Evolutionary conservation across 2,329 filamentous ascomycete species (phyloP), one percentile per base, ranked within the genome.

Genomic region (Aspergillus sp.): DNA sequence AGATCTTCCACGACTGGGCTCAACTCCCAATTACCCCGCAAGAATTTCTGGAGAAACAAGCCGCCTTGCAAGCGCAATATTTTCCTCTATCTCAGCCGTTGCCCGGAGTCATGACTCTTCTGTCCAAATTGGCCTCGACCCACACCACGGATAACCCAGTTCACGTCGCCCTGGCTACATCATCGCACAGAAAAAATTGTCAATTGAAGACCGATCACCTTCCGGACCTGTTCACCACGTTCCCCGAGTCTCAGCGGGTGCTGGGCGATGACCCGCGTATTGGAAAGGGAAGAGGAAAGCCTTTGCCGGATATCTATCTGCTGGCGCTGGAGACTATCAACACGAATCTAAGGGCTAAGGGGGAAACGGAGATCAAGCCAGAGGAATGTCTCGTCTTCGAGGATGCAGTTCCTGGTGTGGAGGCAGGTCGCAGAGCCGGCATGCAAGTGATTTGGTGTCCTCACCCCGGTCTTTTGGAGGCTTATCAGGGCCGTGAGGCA

Each of bases 381-480:
- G 86, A 87, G 53, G 91, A 97, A 67, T 97, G 93, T 62, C 75
- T 98, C 11, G 93, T 97, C 0, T 97, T 98, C 58, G 93, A 98
- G 69, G 93, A 98, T 66, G 88, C 85, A 37, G 90, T 97, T 1
- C 88, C 90, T 0, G 93, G 93, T 4, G 89, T 96, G 3, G 93
- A 98, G 69, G 82, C 89, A 2, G 93, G 90, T 5, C 76, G 93
- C 42, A 81, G 93, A 52, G 93, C 93, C 0, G 91, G 91, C 0
- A 97, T 97, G 91, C 82, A 91, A 53, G 90, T 94, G 9, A 76
- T 95, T 1, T 98, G 93, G 93, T 85, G 82, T 55, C 93, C 93
- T 26, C 90, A 97, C 68, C 80, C 82, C 1, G 87, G 81, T 59
- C 70, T 98, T 41, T 75, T 86, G 68, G 73, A 80, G 41, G 87